These are phyloP conservation scores for Tylopilus sp. DNA, from an alignment of 768 basidiomycete genomes.

Conservation along the genomic window DNA sequence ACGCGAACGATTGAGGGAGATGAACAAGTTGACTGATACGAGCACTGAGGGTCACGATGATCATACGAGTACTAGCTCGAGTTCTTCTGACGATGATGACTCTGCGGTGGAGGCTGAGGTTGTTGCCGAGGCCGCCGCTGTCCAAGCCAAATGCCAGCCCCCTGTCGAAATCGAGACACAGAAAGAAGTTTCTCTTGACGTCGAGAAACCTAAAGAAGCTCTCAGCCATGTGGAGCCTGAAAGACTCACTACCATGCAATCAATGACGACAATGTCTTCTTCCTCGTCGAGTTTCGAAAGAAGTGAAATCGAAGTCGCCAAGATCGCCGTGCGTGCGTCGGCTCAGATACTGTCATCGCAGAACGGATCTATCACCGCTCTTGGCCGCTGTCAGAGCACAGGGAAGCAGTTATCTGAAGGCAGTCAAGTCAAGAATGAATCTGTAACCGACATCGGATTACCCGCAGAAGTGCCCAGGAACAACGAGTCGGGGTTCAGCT, in stretches of 20 bases:
- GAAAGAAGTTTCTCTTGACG: background rate
- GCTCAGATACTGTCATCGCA: conserved; percentile 27
- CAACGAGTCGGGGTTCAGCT: conserved; percentile 40
- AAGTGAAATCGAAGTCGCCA: conserved; percentile 31
- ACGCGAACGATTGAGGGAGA: conserved; percentile 64
- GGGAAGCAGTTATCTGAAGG: conserved; percentile 9
- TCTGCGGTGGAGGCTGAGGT: conserved; percentile 26
- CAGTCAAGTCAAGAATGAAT: conserved; percentile 4
- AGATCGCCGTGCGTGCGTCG: conserved; percentile 25
- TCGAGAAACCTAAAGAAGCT: background rate
- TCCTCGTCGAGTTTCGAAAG: conserved; percentile 23
- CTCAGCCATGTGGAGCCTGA: background rate
- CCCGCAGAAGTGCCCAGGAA: conserved; percentile 24
- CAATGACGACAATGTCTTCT: conserved; percentile 16
- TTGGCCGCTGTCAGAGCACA: conserved; percentile 8
- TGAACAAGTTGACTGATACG: conserved; percentile 59
- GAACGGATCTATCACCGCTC: conserved; percentile 21
- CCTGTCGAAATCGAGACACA: background rate
- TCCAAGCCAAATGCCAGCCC: conserved; percentile 3
- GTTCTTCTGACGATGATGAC: conserved; percentile 28
- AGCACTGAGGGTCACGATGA: conserved; percentile 39
- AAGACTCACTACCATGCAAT: conserved; percentile 9
- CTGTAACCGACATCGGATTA: conserved; percentile 22
- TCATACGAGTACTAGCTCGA: conserved; percentile 17
- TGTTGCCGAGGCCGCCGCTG: conserved; percentile 18